Evolutionary conservation across 805 yeast genomes (phyloP).

Genomic region (Scheffersomyces ergatensis): DNA sequence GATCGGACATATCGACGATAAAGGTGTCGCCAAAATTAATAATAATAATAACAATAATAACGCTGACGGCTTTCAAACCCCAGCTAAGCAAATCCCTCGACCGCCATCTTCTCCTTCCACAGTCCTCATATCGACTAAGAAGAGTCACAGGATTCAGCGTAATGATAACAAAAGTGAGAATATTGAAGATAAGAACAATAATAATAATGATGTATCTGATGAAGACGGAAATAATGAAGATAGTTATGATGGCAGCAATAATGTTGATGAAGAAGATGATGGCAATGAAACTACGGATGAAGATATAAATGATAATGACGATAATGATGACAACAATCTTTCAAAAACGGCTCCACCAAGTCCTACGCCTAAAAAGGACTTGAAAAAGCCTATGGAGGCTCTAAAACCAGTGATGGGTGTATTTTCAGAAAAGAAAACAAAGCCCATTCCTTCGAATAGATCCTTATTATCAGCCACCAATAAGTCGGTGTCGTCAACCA

Average conservation of each 20-base stretch:
- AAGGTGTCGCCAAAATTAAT: background rate
- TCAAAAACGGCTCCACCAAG: slow-evolving; percentile 23
- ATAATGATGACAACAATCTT: slow-evolving; percentile 1
- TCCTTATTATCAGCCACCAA: background rate
- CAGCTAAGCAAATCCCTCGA: slow-evolving; percentile 27
- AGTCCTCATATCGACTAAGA: slow-evolving; percentile 36
- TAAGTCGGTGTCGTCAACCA: background rate
- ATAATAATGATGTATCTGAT: background rate
- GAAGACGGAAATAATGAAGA: background rate
- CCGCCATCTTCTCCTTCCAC: slow-evolving; percentile 41
- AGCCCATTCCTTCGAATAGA: background rate
- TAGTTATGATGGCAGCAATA: background rate
- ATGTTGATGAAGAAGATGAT: slow-evolving; percentile 2
- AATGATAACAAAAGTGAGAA: too few relatives aligned
- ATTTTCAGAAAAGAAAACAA: slow-evolving; percentile 21
- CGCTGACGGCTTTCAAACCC: slow-evolving; percentile 30
- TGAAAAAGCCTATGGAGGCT: slow-evolving; percentile 13
- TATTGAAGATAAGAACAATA: slow-evolving; percentile 10
- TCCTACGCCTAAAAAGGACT: slow-evolving; percentile 34
- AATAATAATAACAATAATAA: slow-evolving; percentile 2
- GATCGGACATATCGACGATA: background rate
- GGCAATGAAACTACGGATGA: slow-evolving; percentile 6
- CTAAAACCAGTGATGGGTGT: slow-evolving; percentile 36
- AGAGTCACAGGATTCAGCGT: too few relatives aligned
- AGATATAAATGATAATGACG: slow-evolving; percentile 5